Evolutionary conservation across 1,284 basidiomycete genomes (phyloP).

Genomic region (Heterobasidion occidentale): DNA sequence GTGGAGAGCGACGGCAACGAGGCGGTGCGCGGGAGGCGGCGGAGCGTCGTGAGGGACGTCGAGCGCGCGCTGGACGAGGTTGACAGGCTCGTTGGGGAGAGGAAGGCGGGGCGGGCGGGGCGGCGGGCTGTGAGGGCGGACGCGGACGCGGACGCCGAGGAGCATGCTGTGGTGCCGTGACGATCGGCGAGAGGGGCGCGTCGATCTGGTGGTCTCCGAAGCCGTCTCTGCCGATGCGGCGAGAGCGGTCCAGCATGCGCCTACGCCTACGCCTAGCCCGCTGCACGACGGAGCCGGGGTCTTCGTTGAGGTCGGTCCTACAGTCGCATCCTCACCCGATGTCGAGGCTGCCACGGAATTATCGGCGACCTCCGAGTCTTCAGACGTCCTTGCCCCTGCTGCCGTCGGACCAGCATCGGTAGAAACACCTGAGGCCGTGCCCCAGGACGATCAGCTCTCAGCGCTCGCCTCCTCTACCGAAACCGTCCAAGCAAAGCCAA

Average conservation of each 20-base stretch:
- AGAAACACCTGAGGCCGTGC: neutral
- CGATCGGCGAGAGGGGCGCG: no score
- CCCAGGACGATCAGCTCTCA: neutral
- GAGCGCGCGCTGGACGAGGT: conserved; percentile 47
- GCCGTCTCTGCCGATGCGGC: neutral
- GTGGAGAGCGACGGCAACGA: conserved; percentile 58
- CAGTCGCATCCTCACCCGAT: no score
- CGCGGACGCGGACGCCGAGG: neutral
- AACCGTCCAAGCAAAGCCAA: no score
- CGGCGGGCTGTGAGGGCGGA: neutral
- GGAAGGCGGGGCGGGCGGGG: conserved; percentile 4
- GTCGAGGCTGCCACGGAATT: no score
- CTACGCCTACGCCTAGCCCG: neutral
- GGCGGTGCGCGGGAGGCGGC: conserved; percentile 47
- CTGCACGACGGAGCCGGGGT: neutral
- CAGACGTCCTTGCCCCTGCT: neutral
- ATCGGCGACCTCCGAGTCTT: no score
- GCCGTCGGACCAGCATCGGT: no score
- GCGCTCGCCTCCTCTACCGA: no score
- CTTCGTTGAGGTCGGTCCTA: neutral
- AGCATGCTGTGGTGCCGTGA: neutral
- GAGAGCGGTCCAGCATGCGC: neutral
- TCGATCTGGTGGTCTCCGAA: neutral
- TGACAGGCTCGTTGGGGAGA: conserved; percentile 31
- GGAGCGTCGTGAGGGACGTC: conserved; percentile 51